Evolutionary conservation across 108 stramenopile genomes (phyloP).

Genomic region (Cyclotella distinguenda): DNA sequence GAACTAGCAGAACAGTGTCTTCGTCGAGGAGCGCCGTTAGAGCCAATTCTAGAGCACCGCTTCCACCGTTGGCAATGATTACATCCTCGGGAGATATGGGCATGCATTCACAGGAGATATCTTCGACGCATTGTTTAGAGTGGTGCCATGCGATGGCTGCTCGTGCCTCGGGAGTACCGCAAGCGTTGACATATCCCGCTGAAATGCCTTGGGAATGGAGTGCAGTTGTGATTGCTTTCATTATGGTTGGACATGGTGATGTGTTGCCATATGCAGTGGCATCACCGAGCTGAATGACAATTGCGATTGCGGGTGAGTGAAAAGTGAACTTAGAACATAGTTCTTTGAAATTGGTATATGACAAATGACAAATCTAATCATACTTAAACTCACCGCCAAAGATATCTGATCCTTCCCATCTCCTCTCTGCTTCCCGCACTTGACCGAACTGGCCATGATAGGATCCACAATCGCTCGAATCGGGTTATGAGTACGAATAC

Average conservation of each 20-base stretch:
- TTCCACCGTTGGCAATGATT: slow-evolving; percentile 88
- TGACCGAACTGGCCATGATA: slow-evolving; percentile 55
- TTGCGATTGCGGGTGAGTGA: not conserved
- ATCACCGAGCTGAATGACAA: slow-evolving; percentile 66
- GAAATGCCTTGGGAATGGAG: slow-evolving; percentile 29
- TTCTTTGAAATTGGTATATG: too few species aligned
- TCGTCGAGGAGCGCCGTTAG: slow-evolving; percentile 71
- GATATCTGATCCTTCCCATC: slow-evolving; percentile 83
- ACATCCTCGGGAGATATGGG: slow-evolving; percentile 79
- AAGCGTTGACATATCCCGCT: slow-evolving; percentile 80
- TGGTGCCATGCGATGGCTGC: slow-evolving; percentile 77
- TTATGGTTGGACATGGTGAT: slow-evolving; percentile 55
- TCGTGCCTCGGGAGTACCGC: slow-evolving; percentile 71
- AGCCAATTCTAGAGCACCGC: slow-evolving; percentile 85
- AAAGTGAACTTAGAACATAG: not conserved
- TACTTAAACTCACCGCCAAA: slow-evolving; percentile 66
- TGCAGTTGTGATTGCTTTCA: slow-evolving; percentile 53
- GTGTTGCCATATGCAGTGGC: slow-evolving; percentile 73
- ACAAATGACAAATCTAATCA: not conserved
- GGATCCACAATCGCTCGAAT: slow-evolving; percentile 87
- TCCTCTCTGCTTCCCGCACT: slow-evolving; percentile 45
- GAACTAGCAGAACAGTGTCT: slow-evolving; percentile 79
- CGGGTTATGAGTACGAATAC: slow-evolving; percentile 77
- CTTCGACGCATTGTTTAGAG: slow-evolving; percentile 25
- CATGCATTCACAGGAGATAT: not conserved